Evolutionary conservation across 345 rosid genomes (phyloP).

Genomic region (Chamaenerion angustifolium): DNA sequence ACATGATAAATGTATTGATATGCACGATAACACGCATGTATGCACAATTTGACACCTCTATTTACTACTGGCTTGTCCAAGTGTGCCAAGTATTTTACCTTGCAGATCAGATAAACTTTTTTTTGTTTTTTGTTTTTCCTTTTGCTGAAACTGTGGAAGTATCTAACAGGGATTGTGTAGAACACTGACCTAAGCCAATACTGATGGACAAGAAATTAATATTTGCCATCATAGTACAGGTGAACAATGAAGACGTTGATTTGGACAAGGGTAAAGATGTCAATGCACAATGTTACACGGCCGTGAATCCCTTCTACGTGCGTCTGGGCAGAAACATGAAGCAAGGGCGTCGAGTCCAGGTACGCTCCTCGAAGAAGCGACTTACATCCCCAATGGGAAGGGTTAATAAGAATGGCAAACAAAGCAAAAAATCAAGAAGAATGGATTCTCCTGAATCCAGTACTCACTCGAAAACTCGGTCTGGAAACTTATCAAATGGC

Average conservation of each 20-base stretch:
- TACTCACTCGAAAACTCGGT: conserved; percentile 15
- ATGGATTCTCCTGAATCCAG: conserved; percentile 5
- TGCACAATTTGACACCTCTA: too few species aligned
- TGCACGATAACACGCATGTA: too few species aligned
- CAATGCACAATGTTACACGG: conserved; percentile 50
- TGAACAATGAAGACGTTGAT: conserved; percentile 76
- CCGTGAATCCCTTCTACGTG: conserved; percentile 55
- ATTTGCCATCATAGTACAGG: conserved; percentile 29
- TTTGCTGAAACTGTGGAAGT: too few species aligned
- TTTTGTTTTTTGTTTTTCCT: too few species aligned
- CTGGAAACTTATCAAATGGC: conserved; percentile 16
- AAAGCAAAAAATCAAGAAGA: conserved; percentile 7
- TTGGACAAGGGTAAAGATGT: conserved; percentile 36
- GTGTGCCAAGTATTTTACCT: too few species aligned
- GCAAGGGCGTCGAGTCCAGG: conserved; percentile 11
- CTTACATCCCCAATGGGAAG: conserved; percentile 37
- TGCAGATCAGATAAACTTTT: too few species aligned
- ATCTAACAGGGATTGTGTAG: too few species aligned
- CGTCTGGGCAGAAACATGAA: conserved; percentile 27
- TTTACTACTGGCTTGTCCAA: too few species aligned
- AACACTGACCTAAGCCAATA: too few species aligned
- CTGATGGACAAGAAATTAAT: neutral
- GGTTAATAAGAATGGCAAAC: conserved; percentile 8
- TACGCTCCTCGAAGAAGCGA: conserved; percentile 35
- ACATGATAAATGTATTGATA: too few species aligned